Evolutionary conservation across 805 yeast species (phyloP).

Genomic region (Cyberlindnera xylosilytica): DNA sequence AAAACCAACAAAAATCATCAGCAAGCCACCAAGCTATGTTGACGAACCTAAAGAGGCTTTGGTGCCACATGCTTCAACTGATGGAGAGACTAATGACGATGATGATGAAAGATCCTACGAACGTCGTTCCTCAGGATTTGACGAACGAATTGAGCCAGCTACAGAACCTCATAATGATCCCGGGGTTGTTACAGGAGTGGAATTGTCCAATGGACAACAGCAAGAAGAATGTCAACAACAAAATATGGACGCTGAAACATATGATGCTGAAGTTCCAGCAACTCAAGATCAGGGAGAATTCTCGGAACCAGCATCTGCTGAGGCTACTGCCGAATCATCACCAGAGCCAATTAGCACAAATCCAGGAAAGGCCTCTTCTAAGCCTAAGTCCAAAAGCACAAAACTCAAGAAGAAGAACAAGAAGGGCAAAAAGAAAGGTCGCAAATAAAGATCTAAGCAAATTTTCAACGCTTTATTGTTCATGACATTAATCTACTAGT

Average conservation of each 20-base stretch:
- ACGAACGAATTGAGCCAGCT: constrained; percentile 7
- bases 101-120: constrained; percentile 28
- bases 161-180: no score
- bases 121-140: constrained; percentile 32
- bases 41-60: constrained; percentile 24
- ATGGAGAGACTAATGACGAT: constrained; percentile 7
- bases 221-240: not conserved
- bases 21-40: constrained; percentile 26
- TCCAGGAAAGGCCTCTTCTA: not conserved
- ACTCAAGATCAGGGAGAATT: not conserved
- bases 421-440: constrained; percentile 12
- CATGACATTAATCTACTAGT: no score
- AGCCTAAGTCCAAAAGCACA: constrained; percentile 8
- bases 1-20: constrained; percentile 11
- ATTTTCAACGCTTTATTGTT: no score
- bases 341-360: constrained; percentile 7
- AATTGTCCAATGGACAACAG: not conserved
- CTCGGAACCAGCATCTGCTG: constrained; percentile 1
- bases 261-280: no score
- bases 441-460: no score
- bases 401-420: constrained; percentile 14
- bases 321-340: constrained; percentile 3
- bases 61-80: not conserved
- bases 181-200: no score
- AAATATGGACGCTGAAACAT: not conserved